phyloP scores from a whole-genome alignment of 768 basidiomycete species.

The Scleroderma bovista region DNA sequence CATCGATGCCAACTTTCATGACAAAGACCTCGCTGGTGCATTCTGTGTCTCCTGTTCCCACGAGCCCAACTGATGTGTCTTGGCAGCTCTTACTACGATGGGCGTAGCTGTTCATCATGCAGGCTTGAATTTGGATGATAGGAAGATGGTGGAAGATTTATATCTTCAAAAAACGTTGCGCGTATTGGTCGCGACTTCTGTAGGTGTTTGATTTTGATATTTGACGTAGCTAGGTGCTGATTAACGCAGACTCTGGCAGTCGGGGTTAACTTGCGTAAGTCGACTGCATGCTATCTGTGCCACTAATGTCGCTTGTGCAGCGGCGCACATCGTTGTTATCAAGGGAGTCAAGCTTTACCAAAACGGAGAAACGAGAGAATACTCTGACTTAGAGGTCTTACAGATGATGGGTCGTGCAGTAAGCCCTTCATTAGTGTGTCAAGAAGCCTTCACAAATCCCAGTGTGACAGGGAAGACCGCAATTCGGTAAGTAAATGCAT shows the following conservation, averaged over 20 bases:
- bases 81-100: conserved; percentile 51
- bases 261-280: conserved; percentile 89
- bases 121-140: conserved; percentile 70
- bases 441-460: not conserved
- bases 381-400: conserved; percentile 88
- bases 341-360: conserved; percentile 84
- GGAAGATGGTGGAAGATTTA: conserved; percentile 65
- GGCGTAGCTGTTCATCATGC: conserved; percentile 95
- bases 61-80: conserved; percentile 4
- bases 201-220: conserved; percentile 30
- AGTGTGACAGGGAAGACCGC: conserved; percentile 67
- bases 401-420: conserved; percentile 97
- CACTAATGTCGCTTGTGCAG: conserved; percentile 31
- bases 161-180: conserved; percentile 61
- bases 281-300: not conserved
- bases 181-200: conserved; percentile 79
- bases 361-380: conserved; percentile 66
- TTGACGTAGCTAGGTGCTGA: conserved; percentile 2
- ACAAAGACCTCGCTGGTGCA: conserved; percentile 56
- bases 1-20: conserved; percentile 50
- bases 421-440: conserved; percentile 17
- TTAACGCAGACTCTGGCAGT: conserved; percentile 81
- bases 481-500: conserved; percentile 56
- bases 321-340: conserved; percentile 90
- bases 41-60: not conserved